phyloP scores from a whole-genome alignment of 129 eudicot species.

The Flaveria bidentis region DNA sequence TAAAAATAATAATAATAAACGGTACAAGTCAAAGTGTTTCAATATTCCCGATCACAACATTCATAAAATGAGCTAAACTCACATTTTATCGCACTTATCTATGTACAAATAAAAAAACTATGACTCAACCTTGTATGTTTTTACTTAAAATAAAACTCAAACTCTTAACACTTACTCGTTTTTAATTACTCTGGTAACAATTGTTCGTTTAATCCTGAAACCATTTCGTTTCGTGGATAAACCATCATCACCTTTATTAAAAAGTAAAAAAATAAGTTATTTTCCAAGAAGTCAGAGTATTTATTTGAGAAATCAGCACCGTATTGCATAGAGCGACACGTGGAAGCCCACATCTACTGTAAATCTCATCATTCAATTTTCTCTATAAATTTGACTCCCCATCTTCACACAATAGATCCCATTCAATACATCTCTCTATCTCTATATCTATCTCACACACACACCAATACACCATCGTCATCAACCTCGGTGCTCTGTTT shows the following conservation, averaged over 20 bases:
- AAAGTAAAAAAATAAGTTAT: neutral
- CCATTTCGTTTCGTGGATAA: neutral
- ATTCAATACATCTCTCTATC: neutral
- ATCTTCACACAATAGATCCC: constrained; percentile 1
- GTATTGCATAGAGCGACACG: constrained; percentile 1
- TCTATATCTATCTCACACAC: constrained; percentile 9
- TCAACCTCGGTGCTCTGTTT: constrained; percentile 33
- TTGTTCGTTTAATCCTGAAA: neutral
- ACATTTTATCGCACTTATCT: too few relatives aligned
- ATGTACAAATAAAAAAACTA: too few relatives aligned
- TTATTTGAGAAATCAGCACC: neutral
- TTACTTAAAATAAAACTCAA: too few relatives aligned
- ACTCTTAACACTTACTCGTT: too few relatives aligned
- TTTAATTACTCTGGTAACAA: too few relatives aligned
- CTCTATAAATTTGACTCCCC: constrained; percentile 19
- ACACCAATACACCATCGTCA: neutral
- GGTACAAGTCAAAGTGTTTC: too few relatives aligned
- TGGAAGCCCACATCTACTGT: neutral
- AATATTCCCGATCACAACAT: too few relatives aligned
- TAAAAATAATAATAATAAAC: too few relatives aligned
- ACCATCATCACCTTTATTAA: neutral
- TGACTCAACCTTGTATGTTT: too few relatives aligned
- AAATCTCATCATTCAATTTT: neutral
- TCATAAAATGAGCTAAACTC: too few relatives aligned
- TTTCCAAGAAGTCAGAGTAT: neutral